Evolutionary conservation across 805 yeast genomes (phyloP).

Genomic region (Schwanniomyces occidentalis): DNA sequence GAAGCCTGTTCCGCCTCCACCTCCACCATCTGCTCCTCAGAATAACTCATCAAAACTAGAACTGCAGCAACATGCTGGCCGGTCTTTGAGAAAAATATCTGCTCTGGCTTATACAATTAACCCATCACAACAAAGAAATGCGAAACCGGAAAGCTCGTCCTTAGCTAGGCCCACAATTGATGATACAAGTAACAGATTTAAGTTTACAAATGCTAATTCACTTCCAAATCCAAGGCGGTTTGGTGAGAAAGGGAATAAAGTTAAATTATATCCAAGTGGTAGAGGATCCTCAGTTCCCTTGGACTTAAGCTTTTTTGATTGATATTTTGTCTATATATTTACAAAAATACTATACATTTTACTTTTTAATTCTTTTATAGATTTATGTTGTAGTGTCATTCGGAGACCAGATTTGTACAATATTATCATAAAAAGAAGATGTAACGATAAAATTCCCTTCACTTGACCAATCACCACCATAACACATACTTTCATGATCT

Average conservation of each 20-base stretch:
- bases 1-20: slow-evolving; percentile 34
- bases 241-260: slow-evolving; percentile 47
- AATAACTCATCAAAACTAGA: slow-evolving; percentile 23
- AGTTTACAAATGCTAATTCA: slow-evolving; percentile 63
- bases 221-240: slow-evolving; percentile 88
- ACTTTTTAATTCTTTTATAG: not conserved
- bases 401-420: slow-evolving; percentile 72
- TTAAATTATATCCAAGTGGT: slow-evolving; percentile 91
- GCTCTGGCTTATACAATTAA: slow-evolving; percentile 66
- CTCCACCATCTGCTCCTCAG: slow-evolving; percentile 21
- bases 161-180: too few species aligned
- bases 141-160: too few species aligned
- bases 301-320: slow-evolving; percentile 44
- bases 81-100: slow-evolving; percentile 58
- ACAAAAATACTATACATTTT: slow-evolving; percentile 2
- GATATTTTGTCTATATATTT: not conserved
- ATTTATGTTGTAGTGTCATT: slow-evolving; percentile 2
- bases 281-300: slow-evolving; percentile 91
- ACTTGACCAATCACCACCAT: slow-evolving; percentile 87
- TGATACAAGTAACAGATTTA: slow-evolving; percentile 57
- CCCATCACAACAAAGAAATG: slow-evolving; percentile 25
- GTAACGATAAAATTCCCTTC: slow-evolving; percentile 58
- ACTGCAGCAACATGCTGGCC: slow-evolving; percentile 47
- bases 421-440: slow-evolving; percentile 88
- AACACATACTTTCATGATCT: slow-evolving; percentile 89